A percentile compares a stretch with the other conserved stretches of the same genome.
Evolutionary conservation across 495 filamentous ascomycete species (phyloP).

Genomic region (Parathielavia hyrcaniae): DNA sequence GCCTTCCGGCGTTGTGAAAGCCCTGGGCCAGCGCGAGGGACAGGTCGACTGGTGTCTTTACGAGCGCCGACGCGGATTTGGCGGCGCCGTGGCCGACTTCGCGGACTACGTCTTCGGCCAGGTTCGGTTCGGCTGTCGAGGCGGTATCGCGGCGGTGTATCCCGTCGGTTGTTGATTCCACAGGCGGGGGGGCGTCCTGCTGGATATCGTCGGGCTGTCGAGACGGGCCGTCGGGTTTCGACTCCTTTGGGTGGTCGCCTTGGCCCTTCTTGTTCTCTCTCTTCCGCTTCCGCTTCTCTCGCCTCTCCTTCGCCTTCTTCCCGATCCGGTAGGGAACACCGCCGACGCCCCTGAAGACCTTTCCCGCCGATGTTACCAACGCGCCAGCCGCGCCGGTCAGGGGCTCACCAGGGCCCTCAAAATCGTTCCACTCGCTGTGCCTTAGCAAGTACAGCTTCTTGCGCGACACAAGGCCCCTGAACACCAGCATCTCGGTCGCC

Average conservation of each 20-base stretch:
- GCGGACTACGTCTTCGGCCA: conserved; percentile 33
- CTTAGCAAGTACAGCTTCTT: conserved; percentile 59
- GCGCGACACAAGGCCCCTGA: conserved; percentile 53
- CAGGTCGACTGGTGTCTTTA: conserved; percentile 57
- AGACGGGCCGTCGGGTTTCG: not conserved
- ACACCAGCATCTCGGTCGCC: conserved; percentile 59
- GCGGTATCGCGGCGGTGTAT: conserved; percentile 18
- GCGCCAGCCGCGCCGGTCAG: conserved; percentile 58
- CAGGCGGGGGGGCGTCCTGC: conserved; percentile 8
- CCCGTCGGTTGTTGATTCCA: conserved; percentile 22
- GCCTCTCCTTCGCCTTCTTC: conserved; percentile 45
- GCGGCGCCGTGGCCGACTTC: conserved; percentile 45
- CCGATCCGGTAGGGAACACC: conserved; percentile 52
- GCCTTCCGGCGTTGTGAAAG: conserved; percentile 74
- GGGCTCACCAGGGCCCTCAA: conserved; percentile 70
- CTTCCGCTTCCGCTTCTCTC: conserved; percentile 40
- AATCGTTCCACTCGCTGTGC: conserved; percentile 73
- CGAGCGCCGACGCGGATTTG: conserved; percentile 44
- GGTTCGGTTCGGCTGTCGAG: conserved; percentile 25
- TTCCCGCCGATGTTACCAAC: conserved; percentile 47
- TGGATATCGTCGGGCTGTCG: not conserved
- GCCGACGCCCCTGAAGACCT: conserved; percentile 52
- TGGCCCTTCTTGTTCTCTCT: conserved; percentile 20
- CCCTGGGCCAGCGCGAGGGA: conserved; percentile 69
- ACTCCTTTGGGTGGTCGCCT: not conserved